These are phyloP conservation scores for Eucalyptus cloeziana DNA, from an alignment of 345 rosid genomes.

Conservation along the genomic window DNA sequence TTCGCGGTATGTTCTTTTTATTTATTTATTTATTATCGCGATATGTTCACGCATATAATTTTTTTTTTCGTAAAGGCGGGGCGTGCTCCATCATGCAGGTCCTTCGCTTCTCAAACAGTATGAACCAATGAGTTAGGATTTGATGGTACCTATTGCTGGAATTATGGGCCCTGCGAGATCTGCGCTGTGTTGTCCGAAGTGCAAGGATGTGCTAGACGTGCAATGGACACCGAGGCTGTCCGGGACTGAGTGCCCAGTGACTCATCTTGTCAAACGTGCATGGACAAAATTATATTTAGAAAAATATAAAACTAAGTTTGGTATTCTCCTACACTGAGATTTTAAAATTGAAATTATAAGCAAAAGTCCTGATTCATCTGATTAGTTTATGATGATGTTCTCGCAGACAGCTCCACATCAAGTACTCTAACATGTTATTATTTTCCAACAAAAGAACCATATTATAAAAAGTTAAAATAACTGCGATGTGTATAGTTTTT, in stretches of 20 bases:
- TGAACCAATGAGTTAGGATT: not conserved
- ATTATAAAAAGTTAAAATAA: not conserved
- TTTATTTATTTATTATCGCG: accelerated
- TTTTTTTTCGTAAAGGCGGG: not conserved
- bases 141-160: not conserved
- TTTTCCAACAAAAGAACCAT: not conserved
- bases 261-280: not conserved
- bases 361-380: not conserved
- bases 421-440: not conserved
- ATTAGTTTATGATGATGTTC: not conserved
- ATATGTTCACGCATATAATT: not conserved
- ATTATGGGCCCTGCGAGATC: not conserved
- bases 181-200: not conserved
- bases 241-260: not conserved
- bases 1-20: not conserved
- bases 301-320: not conserved
- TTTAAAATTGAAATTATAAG: not conserved
- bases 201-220: not conserved
- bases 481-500: not conserved
- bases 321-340: not conserved
- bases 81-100: not conserved
- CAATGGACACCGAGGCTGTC: not conserved
- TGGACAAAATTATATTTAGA: not conserved
- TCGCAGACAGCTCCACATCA: not conserved
- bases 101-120: not conserved